Evolutionary conservation across 345 rosid genomes (phyloP).

Genomic region (Erodium maritimum): DNA sequence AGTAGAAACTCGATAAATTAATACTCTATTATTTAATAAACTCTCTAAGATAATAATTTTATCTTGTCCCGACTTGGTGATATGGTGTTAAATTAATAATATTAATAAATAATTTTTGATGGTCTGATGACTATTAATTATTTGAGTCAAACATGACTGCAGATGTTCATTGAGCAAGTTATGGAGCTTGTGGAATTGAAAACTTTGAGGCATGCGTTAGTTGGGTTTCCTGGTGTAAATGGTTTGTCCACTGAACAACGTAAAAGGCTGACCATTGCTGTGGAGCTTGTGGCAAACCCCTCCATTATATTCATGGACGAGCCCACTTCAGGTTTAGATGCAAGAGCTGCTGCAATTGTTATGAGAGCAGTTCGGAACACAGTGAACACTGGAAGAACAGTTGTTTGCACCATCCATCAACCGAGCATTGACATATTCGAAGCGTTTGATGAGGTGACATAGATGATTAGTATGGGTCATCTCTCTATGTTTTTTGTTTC

Average conservation of each 20-base stretch:
- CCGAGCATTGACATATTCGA: constrained; percentile 92
- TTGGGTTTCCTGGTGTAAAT: constrained; percentile 77
- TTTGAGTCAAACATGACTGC: background rate
- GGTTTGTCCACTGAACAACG: constrained; percentile 89
- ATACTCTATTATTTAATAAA: too few species aligned
- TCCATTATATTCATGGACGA: constrained; percentile 92
- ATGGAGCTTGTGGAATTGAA: background rate
- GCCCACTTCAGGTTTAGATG: constrained; percentile 94
- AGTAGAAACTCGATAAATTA: too few species aligned
- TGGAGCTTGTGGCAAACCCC: constrained; percentile 90
- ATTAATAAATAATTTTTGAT: too few species aligned
- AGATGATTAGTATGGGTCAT: too few species aligned
- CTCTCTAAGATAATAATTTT: too few species aligned
- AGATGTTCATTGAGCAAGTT: background rate
- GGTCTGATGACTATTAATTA: too few species aligned
- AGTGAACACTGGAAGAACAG: constrained; percentile 84
- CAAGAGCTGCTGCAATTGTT: constrained; percentile 90
- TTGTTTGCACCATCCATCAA: constrained; percentile 90
- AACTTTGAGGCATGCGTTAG: constrained; percentile 22
- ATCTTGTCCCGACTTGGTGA: too few species aligned
- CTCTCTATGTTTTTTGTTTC: background rate
- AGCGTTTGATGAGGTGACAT: constrained; percentile 95
- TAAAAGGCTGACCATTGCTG: constrained; percentile 82
- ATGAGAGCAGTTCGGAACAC: constrained; percentile 91
- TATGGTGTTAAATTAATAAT: too few species aligned